Evolutionary conservation across 371 early-diverging fungal genomes (phyloP), one percentile per base, ranked within the genome.

Genomic region (Saksenaea oblongispora): DNA sequence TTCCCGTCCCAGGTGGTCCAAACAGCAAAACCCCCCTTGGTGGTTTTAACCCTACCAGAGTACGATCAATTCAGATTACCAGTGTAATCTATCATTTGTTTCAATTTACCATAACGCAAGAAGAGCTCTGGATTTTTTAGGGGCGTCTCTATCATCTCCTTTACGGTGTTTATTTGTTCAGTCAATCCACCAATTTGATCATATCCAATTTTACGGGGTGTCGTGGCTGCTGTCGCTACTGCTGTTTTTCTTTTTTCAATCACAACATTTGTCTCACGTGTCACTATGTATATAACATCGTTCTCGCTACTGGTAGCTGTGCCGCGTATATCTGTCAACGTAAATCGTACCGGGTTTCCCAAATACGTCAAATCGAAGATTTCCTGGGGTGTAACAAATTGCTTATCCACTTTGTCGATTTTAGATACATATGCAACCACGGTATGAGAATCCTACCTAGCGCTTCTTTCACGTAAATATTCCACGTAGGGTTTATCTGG

Each of bases 1-100:
- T 99, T 17, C 99, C 99, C 11, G 98, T 98, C 17, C 99, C 99
- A 18, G 99, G 97, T 42, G 98, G 98, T 0, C 99, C 99, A 72
- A 91, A 96, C 3, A 99, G 72, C 26, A 98, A 75, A 0, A 96
- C 90, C 5, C 98, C 98, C 42, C 90, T 83, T 22, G 95, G 98
- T 35, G 96, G 94, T 65, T 80, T 86, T n/a, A 95, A 27, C 4
- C 71, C 73, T 69, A 56, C 63, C 64, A 41, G 70, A 68, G 56
- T 64, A 70, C 67, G 71, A 54, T 59, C 31, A 27, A 58, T 71
- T 9, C 69, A 73, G 51, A 72, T 66, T 60, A 68, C 68, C 18
- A 18, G 10, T 0, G 18, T 17, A 22, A 2, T 26, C 11, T 4
- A 22, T 51, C n/a, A 18, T 17, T 13, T 10, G 34, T 9, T 26